These are phyloP conservation scores for Periconia digitata DNA, from an alignment of 2,329 filamentous ascomycete species.

Conservation along the genomic window DNA sequence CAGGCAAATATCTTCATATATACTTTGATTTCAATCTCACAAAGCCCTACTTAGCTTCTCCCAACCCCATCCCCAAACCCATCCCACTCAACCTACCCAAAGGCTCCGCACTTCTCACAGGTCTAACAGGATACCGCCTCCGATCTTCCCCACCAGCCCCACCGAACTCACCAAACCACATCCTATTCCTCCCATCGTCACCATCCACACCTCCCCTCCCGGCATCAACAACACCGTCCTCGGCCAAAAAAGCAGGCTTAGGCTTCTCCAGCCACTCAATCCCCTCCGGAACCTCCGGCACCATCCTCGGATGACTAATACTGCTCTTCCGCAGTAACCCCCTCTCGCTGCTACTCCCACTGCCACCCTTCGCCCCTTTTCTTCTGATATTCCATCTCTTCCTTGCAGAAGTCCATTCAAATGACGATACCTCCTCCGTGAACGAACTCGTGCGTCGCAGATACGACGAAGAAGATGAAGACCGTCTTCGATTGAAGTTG, in stretches of 20 bases:
- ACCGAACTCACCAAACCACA: constrained; percentile 11
- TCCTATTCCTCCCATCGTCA: constrained; percentile 5
- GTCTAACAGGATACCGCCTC: constrained; percentile 18
- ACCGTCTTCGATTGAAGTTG: too few species aligned
- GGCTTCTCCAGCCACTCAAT: constrained; percentile 22
- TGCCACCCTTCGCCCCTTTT: too few species aligned
- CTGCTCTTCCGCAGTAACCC: constrained; percentile 17
- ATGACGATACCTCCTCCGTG: too few species aligned
- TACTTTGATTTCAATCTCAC: background rate
- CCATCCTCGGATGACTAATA: constrained; percentile 16
- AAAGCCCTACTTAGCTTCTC: constrained; percentile 17
- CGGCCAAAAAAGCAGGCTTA: constrained; percentile 15
- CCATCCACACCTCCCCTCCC: constrained; percentile 8
- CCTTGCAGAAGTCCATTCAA: too few species aligned
- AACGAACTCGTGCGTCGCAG: too few species aligned
- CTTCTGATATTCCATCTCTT: too few species aligned
- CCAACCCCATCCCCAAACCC: constrained; percentile 27
- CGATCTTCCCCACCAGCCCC: background rate
- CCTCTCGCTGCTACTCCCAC: background rate
- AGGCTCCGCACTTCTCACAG: constrained; percentile 23
- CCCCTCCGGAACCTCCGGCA: constrained; percentile 9
- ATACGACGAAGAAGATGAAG: too few species aligned
- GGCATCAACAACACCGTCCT: background rate
- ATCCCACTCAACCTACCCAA: constrained; percentile 28
- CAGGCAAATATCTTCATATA: background rate